Conservation (phyloP, 2,329 filamentous ascomycete genomes). For the Exophiala sp. region DNA sequence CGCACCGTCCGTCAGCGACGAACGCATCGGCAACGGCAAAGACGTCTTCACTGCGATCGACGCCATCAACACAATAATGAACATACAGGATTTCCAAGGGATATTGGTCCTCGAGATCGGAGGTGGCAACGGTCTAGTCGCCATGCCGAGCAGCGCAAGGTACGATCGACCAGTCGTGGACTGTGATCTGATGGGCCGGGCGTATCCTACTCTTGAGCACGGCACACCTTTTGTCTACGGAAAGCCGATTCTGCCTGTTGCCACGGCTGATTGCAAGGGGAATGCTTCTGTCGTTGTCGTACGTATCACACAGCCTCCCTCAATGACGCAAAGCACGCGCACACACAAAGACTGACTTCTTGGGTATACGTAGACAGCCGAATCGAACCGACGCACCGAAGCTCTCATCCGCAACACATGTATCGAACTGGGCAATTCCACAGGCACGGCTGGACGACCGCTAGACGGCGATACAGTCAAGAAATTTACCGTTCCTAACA, state of each 20-base stretch:
- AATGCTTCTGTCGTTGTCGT: conserved; percentile 34
- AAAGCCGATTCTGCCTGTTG: conserved; percentile 39
- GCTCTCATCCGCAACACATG: conserved; percentile 29
- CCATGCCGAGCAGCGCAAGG: conserved; percentile 29
- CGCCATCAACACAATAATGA: conserved; percentile 33
- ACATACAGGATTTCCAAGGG: conserved; percentile 36
- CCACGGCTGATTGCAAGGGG: conserved; percentile 41
- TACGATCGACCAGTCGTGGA: conserved; percentile 43
- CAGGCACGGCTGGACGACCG: conserved; percentile 26
- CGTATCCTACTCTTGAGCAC: conserved; percentile 46
- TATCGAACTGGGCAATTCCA: conserved; percentile 30
- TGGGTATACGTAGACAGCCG: conserved; percentile 19
- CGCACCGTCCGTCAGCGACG: conserved; percentile 32
- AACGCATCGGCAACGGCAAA: conserved; percentile 29
- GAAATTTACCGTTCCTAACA: conserved; percentile 31
- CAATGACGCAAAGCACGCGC: background rate
- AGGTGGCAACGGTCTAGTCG: conserved; percentile 39
- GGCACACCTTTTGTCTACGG: conserved; percentile 44
- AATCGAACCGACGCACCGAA: conserved; percentile 30
- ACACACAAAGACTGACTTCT: background rate
- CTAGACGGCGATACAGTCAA: conserved; percentile 29
- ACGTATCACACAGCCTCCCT: background rate
- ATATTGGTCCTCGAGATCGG: conserved; percentile 36
- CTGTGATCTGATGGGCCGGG: conserved; percentile 48
- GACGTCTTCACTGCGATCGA: conserved; percentile 36